Percentiles rank a stretch among this genome's conserved stretches.
Conservation (phyloP, 140 eudicot species). For the Cichorium intybus region DNA sequence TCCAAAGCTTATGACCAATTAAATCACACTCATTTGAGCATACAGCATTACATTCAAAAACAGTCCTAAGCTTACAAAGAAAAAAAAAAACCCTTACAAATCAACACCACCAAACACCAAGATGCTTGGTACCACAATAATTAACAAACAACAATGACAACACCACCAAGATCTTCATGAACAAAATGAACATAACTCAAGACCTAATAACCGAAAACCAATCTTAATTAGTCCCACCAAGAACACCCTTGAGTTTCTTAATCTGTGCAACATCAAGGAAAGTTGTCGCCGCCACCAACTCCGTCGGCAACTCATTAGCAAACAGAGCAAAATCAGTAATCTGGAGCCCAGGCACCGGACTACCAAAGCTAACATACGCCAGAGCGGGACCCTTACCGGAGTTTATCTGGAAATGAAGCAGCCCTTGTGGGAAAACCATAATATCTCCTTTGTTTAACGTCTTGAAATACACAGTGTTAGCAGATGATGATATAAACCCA, state of each 20-base stretch:
- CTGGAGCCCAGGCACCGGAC: constrained; percentile 80
- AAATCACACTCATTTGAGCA: constrained; percentile 3
- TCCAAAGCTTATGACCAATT: constrained; percentile 19
- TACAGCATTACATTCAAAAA: constrained; percentile 15
- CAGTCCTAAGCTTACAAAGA: constrained; percentile 26
- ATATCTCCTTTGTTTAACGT: constrained; percentile 66
- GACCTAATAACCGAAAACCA: not conserved
- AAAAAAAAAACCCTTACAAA: not conserved
- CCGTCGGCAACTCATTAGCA: constrained; percentile 71
- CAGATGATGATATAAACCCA: constrained; percentile 71
- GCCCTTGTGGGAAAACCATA: constrained; percentile 90
- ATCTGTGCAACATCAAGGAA: constrained; percentile 62
- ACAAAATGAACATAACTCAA: not conserved
- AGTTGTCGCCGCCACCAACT: constrained; percentile 56
- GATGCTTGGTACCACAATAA: constrained; percentile 14
- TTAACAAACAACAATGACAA: constrained; percentile 20
- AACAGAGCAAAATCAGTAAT: constrained; percentile 76
- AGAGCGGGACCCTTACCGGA: constrained; percentile 48
- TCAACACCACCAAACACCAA: constrained; percentile 13
- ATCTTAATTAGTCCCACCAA: constrained; percentile 63
- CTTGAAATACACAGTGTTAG: constrained; percentile 53
- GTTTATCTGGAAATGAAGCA: constrained; percentile 86
- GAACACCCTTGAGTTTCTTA: constrained; percentile 89
- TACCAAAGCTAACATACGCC: constrained; percentile 67
- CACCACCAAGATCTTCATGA: constrained; percentile 7